These are phyloP conservation scores for Phytophthora melonis DNA, from an alignment of 352 stramenopile species.

Conservation along the genomic window DNA sequence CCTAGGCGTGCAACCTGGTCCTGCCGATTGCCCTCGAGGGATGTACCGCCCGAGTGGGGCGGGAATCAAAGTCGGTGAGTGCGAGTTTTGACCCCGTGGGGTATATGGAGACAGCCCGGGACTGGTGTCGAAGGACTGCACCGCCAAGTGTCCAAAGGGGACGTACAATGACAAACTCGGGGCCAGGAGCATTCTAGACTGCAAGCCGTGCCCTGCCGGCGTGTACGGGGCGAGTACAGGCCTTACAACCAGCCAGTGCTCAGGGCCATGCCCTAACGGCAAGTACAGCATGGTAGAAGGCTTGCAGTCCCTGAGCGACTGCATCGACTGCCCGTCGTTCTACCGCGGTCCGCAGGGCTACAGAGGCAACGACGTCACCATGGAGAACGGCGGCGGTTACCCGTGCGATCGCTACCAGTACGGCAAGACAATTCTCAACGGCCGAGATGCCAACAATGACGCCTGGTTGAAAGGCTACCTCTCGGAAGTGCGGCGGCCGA, in stretches of 20 bases:
- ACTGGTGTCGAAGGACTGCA: constrained; percentile 69
- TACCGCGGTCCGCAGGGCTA: constrained; percentile 72
- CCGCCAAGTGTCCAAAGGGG: constrained; percentile 74
- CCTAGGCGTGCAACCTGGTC: constrained; percentile 59
- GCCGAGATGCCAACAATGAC: constrained; percentile 44
- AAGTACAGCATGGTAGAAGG: constrained; percentile 76
- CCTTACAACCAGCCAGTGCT: constrained; percentile 65
- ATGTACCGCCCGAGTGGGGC: constrained; percentile 67
- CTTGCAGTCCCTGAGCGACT: constrained; percentile 64
- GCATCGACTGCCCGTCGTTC: constrained; percentile 58
- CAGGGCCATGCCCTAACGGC: constrained; percentile 67
- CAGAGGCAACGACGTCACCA: constrained; percentile 60
- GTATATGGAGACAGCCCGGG: constrained; percentile 81
- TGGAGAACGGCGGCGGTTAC: constrained; percentile 56
- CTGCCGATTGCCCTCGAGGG: constrained; percentile 59
- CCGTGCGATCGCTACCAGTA: constrained; percentile 67
- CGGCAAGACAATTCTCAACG: constrained; percentile 55
- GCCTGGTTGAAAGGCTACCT: constrained; percentile 46
- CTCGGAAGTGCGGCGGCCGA: constrained; percentile 23
- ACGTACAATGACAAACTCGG: constrained; percentile 74
- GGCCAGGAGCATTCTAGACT: constrained; percentile 66
- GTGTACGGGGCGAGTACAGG: constrained; percentile 66
- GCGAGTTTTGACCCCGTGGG: constrained; percentile 74
- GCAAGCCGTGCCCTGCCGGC: constrained; percentile 67
- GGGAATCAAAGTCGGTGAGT: constrained; percentile 64